Conservation (phyloP, 257 asterid species). For the Vinca minor region DNA sequence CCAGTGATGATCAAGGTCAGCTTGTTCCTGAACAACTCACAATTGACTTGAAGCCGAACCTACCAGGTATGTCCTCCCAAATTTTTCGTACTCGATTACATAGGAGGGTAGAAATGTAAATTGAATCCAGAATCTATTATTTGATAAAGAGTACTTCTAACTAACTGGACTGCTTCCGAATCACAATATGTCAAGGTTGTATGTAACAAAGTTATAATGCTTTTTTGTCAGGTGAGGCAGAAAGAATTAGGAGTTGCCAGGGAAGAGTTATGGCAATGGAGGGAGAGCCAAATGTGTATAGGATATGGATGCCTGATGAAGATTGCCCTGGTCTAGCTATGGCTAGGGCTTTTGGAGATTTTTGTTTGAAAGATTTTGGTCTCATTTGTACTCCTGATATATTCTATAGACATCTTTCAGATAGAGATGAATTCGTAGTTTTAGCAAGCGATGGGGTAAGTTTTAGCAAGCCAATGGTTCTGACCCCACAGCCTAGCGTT, state of each 20-base stretch:
- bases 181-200: too few relatives aligned
- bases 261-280: slow-evolving; percentile 84
- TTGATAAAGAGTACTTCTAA: too few relatives aligned
- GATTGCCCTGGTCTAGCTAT: slow-evolving; percentile 93
- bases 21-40: slow-evolving; percentile 64
- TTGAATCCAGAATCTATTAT: too few relatives aligned
- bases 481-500: too few relatives aligned
- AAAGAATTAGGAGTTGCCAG: slow-evolving; percentile 41
- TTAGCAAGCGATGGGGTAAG: slow-evolving; percentile 92
- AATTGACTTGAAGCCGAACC: slow-evolving; percentile 78
- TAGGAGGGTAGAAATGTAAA: too few relatives aligned
- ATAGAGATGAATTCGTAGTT: slow-evolving; percentile 68
- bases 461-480: too few relatives aligned
- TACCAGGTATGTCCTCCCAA: slow-evolving; percentile 45
- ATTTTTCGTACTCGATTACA: too few relatives aligned
- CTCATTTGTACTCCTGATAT: slow-evolving; percentile 67
- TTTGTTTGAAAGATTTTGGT: slow-evolving; percentile 75
- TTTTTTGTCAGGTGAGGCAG: slow-evolving; percentile 43
- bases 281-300: slow-evolving; percentile 61
- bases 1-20: slow-evolving; percentile 41
- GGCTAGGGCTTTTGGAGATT: slow-evolving; percentile 92
- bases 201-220: background rate
- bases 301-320: slow-evolving; percentile 88
- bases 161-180: too few relatives aligned
- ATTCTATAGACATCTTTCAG: slow-evolving; percentile 44